These are phyloP conservation scores for Nicotiana sylvestris DNA, from an alignment of 257 asterid genomes.

Conservation along the genomic window DNA sequence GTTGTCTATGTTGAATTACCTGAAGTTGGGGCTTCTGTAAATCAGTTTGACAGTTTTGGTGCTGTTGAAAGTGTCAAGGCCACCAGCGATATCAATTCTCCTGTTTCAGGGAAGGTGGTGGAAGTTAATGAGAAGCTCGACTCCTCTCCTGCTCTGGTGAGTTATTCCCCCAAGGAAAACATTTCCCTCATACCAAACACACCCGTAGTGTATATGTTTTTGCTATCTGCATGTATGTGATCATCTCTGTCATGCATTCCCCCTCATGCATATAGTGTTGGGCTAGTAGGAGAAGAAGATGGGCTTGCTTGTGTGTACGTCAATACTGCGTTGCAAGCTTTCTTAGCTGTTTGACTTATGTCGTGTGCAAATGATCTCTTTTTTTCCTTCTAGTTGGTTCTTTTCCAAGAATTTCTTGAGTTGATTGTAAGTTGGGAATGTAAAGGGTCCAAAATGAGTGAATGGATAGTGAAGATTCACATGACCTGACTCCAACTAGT, in stretches of 20 bases:
- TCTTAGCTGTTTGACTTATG: not conserved
- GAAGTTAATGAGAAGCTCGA: conserved; percentile 66
- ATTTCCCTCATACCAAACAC: not conserved
- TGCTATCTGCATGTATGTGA: not conserved
- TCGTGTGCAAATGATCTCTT: not conserved
- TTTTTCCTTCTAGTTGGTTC: not conserved
- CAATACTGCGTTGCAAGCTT: not conserved
- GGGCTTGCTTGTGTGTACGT: not conserved
- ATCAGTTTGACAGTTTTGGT: conserved; percentile 77
- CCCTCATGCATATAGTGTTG: not conserved
- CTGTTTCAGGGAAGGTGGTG: conserved; percentile 82
- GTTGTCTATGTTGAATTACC: conserved; percentile 92
- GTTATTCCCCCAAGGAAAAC: conserved; percentile 4
- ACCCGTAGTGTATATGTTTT: not conserved
- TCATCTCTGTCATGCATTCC: not conserved
- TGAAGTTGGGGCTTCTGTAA: conserved; percentile 62
- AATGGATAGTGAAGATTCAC: not conserved
- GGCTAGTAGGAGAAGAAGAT: not conserved
- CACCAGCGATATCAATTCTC: conserved; percentile 87
- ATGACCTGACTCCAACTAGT: not conserved
- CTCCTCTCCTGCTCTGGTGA: conserved; percentile 80
- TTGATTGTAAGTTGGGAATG: not conserved
- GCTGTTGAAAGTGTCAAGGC: conserved; percentile 99
- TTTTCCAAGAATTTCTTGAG: not conserved
- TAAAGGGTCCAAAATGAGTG: not conserved